Evolutionary conservation across 139 green algal genomes (phyloP), one percentile per base, ranked within the genome.

Genomic region (Picochlorum sp.): DNA sequence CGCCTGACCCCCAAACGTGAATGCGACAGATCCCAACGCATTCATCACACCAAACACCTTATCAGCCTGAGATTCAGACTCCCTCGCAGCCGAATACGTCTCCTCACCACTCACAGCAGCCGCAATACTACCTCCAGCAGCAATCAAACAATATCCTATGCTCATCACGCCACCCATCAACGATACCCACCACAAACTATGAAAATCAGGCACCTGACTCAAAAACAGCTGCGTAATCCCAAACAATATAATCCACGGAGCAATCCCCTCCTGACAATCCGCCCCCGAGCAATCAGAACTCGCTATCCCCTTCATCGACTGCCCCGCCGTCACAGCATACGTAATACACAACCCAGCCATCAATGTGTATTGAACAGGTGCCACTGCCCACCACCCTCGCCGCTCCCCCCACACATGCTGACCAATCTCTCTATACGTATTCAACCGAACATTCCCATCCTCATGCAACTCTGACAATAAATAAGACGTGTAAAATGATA

Each of bases 101-200:
- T 54, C 47, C 18, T 28, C 20, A 14, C 54, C 65, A 52, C 18
- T 45, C 4, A 57, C 21, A 9, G 38, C 13, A 2, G 68, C 24
- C 4, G 68, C 23, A 47, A 45, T 45, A 62, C 66, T 65, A 63
- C 77, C 52, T 37, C 64, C 54, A 8, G 75, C 62, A 7, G 77
- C 77, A 15, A 84, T 77, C 38, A 67, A 65, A 59, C 65, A 75
- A 64, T 87, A 87, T 20, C 72, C 67, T 13, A 78, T 57, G 16
- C 61, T 76, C 81, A 87, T 87, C 26, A 59, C 24, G 0, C 78
- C 79, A 15, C 81, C 81, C 49, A 87, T 38, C 49, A 86, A 65
- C 1, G 72, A 83, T 11, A 81, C 59, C 81, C 81, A 87, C 74
- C 77, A 87, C 11, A 85, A 63, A 6, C 64, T 66, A 52, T 87